Percentiles rank a stretch among this genome's conserved stretches.
Evolutionary conservation across 2,329 filamentous ascomycete species (phyloP).

Genomic region (Fusarium nanum): DNA sequence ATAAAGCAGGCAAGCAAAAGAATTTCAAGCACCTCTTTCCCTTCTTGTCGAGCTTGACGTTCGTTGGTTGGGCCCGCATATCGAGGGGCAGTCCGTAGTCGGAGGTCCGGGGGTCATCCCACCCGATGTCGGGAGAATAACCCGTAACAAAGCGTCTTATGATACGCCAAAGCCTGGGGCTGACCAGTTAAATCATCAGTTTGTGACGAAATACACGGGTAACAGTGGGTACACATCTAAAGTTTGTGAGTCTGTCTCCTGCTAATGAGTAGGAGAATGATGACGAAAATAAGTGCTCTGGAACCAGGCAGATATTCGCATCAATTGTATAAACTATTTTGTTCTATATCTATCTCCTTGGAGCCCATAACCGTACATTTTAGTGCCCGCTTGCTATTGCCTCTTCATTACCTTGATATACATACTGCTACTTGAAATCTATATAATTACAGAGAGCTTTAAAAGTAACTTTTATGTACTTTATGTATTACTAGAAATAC

Average conservation of each 20-base stretch:
- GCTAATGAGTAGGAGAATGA: background rate
- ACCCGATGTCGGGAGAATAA: conserved; percentile 25
- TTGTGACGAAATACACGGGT: conserved; percentile 20
- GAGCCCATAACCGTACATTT: no score
- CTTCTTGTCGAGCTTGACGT: conserved; percentile 4
- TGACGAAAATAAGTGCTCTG: background rate
- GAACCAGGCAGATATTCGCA: background rate
- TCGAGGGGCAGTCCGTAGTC: conserved; percentile 20
- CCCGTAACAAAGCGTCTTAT: conserved; percentile 24
- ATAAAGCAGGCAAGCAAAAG: conserved; percentile 9
- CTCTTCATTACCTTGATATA: no score
- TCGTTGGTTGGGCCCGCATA: conserved; percentile 21
- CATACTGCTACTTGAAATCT: no score
- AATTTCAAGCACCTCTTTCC: conserved; percentile 16
- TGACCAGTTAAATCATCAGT: conserved; percentile 14
- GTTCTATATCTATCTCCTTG: background rate
- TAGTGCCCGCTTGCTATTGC: no score
- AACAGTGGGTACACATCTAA: conserved; percentile 14
- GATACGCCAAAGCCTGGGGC: conserved; percentile 7
- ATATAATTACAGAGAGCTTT: no score
- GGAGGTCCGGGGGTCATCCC: conserved; percentile 3
- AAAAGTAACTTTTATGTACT: no score
- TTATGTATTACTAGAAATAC: no score
- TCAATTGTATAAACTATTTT: background rate
- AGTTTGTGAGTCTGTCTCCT: background rate